Evolutionary conservation across 768 basidiomycete genomes (phyloP).

Genomic region (Suillus paluster): DNA sequence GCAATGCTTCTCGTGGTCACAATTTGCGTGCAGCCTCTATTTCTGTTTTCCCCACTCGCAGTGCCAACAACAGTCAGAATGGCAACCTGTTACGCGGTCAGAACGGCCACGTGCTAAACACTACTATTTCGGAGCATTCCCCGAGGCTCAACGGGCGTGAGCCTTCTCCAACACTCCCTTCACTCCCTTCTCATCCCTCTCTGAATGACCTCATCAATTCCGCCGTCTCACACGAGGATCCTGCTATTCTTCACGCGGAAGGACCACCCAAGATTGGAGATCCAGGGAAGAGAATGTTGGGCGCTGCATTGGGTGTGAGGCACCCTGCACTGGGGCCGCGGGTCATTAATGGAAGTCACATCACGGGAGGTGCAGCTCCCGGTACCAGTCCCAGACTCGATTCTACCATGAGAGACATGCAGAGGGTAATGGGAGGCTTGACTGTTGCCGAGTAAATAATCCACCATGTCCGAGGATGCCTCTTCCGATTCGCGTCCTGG

Average conservation of each 20-base stretch:
- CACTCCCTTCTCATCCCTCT: conserved; percentile 81
- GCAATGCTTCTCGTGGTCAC: conserved; percentile 70
- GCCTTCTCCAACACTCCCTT: conserved; percentile 83
- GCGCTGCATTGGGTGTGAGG: conserved; percentile 81
- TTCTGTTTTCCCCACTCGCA: conserved; percentile 63
- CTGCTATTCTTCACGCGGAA: conserved; percentile 60
- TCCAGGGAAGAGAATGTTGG: conserved; percentile 88
- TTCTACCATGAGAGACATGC: conserved; percentile 66
- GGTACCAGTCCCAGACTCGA: conserved; percentile 42
- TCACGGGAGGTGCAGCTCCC: conserved; percentile 38
- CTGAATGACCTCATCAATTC: conserved; percentile 85
- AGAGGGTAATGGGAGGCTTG: conserved; percentile 77
- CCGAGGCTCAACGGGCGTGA: conserved; percentile 56
- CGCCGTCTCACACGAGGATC: conserved; percentile 60
- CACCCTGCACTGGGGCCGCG: conserved; percentile 76
- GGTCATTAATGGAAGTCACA: conserved; percentile 45
- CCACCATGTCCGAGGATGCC: conserved; percentile 6
- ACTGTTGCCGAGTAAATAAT: conserved; percentile 67
- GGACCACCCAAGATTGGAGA: conserved; percentile 85
- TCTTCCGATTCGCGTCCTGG: neutral
- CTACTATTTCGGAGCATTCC: conserved; percentile 56
- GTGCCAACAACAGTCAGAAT: conserved; percentile 42
- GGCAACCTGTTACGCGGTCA: conserved; percentile 32
- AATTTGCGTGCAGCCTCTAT: conserved; percentile 71
- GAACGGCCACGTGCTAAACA: conserved; percentile 43